Base-by-base conservation (phyloP, 2,329 filamentous ascomycete species). In the Aspergillus persii region DNA sequence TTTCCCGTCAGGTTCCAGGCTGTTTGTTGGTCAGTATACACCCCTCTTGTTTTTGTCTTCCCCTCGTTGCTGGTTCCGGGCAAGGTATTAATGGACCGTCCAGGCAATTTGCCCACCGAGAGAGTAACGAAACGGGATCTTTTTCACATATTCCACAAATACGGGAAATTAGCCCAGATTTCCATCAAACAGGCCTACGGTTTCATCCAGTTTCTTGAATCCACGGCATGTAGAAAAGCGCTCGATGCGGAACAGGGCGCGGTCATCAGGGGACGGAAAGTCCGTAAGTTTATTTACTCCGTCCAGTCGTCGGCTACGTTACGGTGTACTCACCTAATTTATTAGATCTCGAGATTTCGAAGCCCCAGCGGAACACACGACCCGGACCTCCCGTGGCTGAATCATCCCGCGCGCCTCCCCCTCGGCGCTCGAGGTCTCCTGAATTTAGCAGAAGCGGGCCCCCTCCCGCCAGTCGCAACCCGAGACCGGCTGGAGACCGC, bases 161-260 rank as follows among this genome's bases (percentile, higher is more conserved):
- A 92, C 72, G 95, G 95, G 56, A 89, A 88, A 61, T 81, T 99
- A 50, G 94, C 93, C 2, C 95, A 99, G 73, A 95, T 98, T 61
- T 96, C 92, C 0, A 91, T 98, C 68, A 98, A 98, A 76, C 92
- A 95, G 65, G 93, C 93, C 1, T 98, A 96, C 76, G 95, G 95
- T 1, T 99, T 98, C 72, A 92, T 98, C 39, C 95, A 98, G 73
- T 99, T 96, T 66, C 84, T 96, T 65, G 88, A 91, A 31, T 79
- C 87, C 3, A 81, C 84, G 2, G 89, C 94, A 69, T 96, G 92
- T 64, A 81, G 84, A 58, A 81, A 83, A 50, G 94, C 94, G 4
- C 83, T 98, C 67, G 82, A 89, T 39, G 83, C 83, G 39, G 87
- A 97, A 61, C 91, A 98, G 75, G 92, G 91, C 8, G 84, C 86